Evolutionary conservation across 306 rosid genomes (phyloP).

Genomic region (Acmispon strigosus): DNA sequence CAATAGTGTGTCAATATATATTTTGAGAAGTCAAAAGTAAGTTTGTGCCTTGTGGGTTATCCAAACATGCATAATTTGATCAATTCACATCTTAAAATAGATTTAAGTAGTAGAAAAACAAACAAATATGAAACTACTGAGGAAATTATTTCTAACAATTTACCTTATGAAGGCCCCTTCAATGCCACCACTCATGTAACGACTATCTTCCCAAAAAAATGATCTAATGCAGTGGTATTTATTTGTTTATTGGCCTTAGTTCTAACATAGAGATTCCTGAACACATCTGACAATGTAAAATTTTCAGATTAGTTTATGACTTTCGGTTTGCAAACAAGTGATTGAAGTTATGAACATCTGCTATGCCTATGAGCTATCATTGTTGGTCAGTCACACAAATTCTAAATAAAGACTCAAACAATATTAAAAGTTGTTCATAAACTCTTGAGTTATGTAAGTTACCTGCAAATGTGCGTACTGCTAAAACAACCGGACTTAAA

Average conservation of each 20-base stretch:
- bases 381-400: slow-evolving; percentile 9
- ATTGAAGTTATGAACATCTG: background rate
- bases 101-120: background rate
- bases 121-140: background rate
- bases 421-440: background rate
- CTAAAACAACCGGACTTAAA: slow-evolving; percentile 1
- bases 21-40: background rate
- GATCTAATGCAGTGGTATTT: background rate
- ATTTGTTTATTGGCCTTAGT: background rate
- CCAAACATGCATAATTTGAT: slow-evolving; percentile 7
- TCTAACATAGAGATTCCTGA: background rate
- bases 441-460: slow-evolving; percentile 15
- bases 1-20: background rate
- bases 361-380: slow-evolving; percentile 1
- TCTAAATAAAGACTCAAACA: slow-evolving; percentile 3
- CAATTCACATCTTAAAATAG: background rate
- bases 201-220: background rate
- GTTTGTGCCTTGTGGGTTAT: background rate
- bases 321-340: background rate
- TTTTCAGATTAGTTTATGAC: background rate
- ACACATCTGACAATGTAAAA: background rate
- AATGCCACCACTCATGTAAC: background rate
- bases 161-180: background rate
- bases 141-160: no score
- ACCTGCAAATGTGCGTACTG: slow-evolving; percentile 21